Base-by-base conservation (phyloP, 2,329 filamentous ascomycete genomes). In the Aspergillus sergii region DNA sequence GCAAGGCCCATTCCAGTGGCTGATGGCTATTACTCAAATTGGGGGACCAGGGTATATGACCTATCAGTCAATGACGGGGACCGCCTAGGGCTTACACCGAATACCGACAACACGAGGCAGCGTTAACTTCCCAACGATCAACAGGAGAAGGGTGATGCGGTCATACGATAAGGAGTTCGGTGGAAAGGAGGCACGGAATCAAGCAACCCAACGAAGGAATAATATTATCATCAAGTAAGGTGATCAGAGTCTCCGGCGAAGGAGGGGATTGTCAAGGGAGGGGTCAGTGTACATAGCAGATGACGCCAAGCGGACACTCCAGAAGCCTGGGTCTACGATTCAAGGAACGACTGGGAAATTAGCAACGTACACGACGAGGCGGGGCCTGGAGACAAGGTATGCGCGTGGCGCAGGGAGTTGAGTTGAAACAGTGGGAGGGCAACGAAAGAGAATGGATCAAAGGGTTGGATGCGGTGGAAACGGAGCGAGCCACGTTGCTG, bases 381-480 rank as follows among this genome's bases (percentile, higher is more conserved):
- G 41, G 55, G 57, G 54, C 28, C 23, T 45, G 57, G 23, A 58
- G 51, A 41, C 26, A 50, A 45, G 12, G 57, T 34, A 57, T 53
- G 34, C 21, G 39, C 43, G 61, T 65, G 65, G 60, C 65, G 61
- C 53, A 65, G 60, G 57, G 53, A 61, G 51, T 43, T 54, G 4
- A 36, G 7, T 55, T 55, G 51, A 55, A 39, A 39, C 51, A 5
- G 58, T 60, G 57, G 58, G 61, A 64, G 62, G 62, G 62, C 64
- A 64, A 66, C 62, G 59, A 62, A 62, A 50, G 59, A 66, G 64
- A 66, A 66, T 61, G 62, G 46, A 60, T 30, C 26, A 19, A 36
- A 55, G 32, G 30, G 16, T 28, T 54, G 21, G 39, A 39, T 55
- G 51, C n/a, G 32, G 51, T 55, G 51, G 51, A 51, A 48, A 39